A percentile compares a stretch with the other conserved stretches of the same genome.
Conservation (phyloP, 2,329 filamentous ascomycete genomes). For the Ophiostoma sp. region DNA sequence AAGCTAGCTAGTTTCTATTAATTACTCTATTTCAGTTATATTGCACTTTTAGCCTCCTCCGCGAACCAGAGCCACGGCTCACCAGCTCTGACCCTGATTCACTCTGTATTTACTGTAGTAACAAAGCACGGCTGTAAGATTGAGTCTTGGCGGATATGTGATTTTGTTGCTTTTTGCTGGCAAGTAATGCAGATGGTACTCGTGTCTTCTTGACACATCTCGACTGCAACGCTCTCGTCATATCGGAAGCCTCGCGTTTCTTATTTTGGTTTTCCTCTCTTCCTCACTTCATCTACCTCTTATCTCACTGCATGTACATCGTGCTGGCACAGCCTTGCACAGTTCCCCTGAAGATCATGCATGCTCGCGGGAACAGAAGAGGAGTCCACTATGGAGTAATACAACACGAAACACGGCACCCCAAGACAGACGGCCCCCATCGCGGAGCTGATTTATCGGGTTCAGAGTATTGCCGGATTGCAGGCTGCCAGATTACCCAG, state of each 20-base stretch:
- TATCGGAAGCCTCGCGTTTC: background rate
- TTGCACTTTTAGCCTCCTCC: background rate
- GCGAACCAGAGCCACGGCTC: background rate
- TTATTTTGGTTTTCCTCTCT: too few species aligned
- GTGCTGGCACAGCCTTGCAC: background rate
- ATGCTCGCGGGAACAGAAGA: background rate
- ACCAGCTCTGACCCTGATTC: background rate
- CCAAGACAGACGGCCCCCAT: background rate
- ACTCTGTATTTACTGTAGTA: background rate
- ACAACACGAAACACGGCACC: conserved; percentile 1
- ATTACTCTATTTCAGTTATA: conserved; percentile 12
- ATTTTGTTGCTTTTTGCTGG: background rate
- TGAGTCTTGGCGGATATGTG: background rate
- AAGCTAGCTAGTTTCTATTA: conserved; percentile 13
- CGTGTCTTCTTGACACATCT: background rate
- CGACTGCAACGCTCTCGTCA: background rate
- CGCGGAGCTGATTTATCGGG: background rate
- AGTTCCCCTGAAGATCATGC: conserved; percentile 11
- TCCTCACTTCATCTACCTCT: too few species aligned
- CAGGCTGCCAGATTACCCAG: background rate
- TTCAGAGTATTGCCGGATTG: background rate
- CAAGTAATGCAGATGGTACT: too few species aligned
- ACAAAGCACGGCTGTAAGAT: background rate
- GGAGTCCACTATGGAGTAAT: background rate
- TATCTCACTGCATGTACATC: too few species aligned